These are phyloP conservation scores for Lactarius hatsudake DNA, from an alignment of 768 basidiomycete genomes.

Conservation along the genomic window DNA sequence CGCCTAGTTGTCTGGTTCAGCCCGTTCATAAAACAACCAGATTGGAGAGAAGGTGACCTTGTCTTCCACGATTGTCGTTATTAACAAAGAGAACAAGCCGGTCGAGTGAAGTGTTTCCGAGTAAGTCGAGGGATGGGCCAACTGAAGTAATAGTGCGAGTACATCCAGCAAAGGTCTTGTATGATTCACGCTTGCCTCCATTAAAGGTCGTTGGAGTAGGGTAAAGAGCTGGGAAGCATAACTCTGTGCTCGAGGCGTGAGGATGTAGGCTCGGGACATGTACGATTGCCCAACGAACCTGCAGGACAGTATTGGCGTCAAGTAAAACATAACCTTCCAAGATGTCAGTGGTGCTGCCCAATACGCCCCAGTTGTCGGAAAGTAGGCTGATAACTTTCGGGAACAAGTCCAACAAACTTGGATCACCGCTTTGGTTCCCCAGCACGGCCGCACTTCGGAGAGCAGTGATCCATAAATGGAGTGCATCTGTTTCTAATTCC, in stretches of 20 bases:
- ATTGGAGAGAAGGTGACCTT: slow-evolving; percentile 45
- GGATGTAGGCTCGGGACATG: not conserved
- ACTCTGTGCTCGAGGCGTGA: slow-evolving; percentile 38
- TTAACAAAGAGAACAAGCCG: slow-evolving; percentile 63
- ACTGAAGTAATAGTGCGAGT: slow-evolving; percentile 59
- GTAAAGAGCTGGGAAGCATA: slow-evolving; percentile 56
- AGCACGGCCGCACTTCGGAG: slow-evolving; percentile 62
- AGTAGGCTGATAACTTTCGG: slow-evolving; percentile 61
- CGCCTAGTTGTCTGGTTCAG: slow-evolving; percentile 33
- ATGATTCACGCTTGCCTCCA: slow-evolving; percentile 52
- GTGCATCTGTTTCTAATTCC: slow-evolving; percentile 75
- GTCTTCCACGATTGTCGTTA: slow-evolving; percentile 60
- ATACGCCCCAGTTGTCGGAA: slow-evolving; percentile 65
- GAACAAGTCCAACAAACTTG: slow-evolving; percentile 61
- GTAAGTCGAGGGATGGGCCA: slow-evolving; percentile 64
- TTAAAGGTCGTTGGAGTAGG: slow-evolving; percentile 52
- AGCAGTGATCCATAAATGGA: slow-evolving; percentile 71
- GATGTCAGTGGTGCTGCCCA: slow-evolving; percentile 64
- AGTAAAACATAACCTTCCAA: slow-evolving; percentile 79
- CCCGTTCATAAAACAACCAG: slow-evolving; percentile 13
- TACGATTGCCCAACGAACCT: slow-evolving; percentile 43
- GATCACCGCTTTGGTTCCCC: slow-evolving; percentile 43
- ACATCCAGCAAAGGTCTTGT: slow-evolving; percentile 60
- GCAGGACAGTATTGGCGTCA: slow-evolving; percentile 57
- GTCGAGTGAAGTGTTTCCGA: slow-evolving; percentile 70